A percentile compares a stretch with the other conserved stretches of the same genome.
These are phyloP conservation scores for Solanum hybrid DNA, from an alignment of 305 asterid species.

Conservation along the genomic window DNA sequence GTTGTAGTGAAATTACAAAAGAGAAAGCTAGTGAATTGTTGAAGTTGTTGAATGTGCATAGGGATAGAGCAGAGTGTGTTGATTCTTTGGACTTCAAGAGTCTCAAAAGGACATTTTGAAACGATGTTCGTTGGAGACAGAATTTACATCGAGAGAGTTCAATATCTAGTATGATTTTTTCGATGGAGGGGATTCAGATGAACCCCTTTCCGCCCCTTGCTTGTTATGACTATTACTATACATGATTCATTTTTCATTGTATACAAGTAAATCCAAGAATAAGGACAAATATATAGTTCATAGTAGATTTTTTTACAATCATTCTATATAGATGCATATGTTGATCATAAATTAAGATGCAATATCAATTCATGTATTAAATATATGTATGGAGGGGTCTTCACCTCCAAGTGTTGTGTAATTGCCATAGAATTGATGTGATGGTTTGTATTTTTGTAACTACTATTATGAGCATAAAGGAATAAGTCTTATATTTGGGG, in stretches of 20 bases:
- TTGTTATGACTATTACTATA: neutral
- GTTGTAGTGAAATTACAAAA: slow-evolving; percentile 33
- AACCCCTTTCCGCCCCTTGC: neutral
- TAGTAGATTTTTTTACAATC: neutral
- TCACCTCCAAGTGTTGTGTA: neutral
- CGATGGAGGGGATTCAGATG: neutral
- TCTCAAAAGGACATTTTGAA: slow-evolving; percentile 20
- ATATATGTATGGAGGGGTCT: neutral
- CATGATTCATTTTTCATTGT: neutral
- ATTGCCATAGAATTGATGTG: neutral
- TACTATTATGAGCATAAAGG: neutral
- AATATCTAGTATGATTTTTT: neutral
- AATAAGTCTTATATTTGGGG: neutral
- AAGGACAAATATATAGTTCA: neutral
- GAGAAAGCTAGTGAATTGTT: slow-evolving; percentile 38
- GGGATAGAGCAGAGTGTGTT: slow-evolving; percentile 23
- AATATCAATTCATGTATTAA: neutral
- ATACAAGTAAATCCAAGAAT: neutral
- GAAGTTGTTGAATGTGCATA: slow-evolving; percentile 33
- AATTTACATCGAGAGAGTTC: neutral
- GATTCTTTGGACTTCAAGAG: slow-evolving; percentile 33
- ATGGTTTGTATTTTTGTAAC: neutral
- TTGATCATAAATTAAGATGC: neutral
- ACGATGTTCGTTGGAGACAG: neutral
- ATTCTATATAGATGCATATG: neutral